A percentile compares a stretch with the other conserved stretches of the same genome.
Evolutionary conservation across 2,329 filamentous ascomycete species (phyloP).

Genomic region (Ophiosphaerella herpotricha): DNA sequence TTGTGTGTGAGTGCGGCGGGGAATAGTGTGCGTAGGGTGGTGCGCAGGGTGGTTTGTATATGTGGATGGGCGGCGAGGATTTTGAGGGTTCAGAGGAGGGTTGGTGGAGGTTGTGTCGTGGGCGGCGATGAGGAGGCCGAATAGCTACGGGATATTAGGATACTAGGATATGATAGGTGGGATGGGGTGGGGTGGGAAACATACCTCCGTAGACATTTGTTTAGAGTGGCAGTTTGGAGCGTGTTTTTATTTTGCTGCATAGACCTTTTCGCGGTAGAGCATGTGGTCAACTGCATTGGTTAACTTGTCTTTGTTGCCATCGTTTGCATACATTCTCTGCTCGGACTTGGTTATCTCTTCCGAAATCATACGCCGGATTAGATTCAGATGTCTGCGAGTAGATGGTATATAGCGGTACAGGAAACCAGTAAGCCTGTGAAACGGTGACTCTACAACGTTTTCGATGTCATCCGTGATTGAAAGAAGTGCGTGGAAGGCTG

Average conservation of each 20-base stretch:
- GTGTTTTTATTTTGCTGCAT: constrained; percentile 6
- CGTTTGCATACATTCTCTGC: constrained; percentile 5
- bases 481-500: constrained; percentile 11
- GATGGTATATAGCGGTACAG: not conserved
- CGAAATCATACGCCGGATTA: constrained; percentile 2
- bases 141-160: constrained; percentile 24
- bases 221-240: constrained; percentile 8
- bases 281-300: constrained; percentile 19
- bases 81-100: constrained; percentile 50
- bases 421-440: constrained; percentile 1
- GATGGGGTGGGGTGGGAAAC: not conserved
- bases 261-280: constrained; percentile 9
- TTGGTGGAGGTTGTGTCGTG: constrained; percentile 54
- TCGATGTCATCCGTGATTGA: constrained; percentile 11
- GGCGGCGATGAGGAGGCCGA: constrained; percentile 48
- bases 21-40: constrained; percentile 33
- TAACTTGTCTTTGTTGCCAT: constrained; percentile 2
- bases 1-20: constrained; percentile 13
- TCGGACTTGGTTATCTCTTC: constrained; percentile 10
- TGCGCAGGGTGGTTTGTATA: constrained; percentile 45
- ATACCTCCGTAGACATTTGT: constrained; percentile 13
- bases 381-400: not conserved
- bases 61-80: constrained; percentile 41
- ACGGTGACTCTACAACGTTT: constrained; percentile 4
- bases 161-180: not conserved